phyloP scores from a whole-genome alignment of 2,329 filamentous ascomycete species.

The Dothideomycetes sp. region DNA sequence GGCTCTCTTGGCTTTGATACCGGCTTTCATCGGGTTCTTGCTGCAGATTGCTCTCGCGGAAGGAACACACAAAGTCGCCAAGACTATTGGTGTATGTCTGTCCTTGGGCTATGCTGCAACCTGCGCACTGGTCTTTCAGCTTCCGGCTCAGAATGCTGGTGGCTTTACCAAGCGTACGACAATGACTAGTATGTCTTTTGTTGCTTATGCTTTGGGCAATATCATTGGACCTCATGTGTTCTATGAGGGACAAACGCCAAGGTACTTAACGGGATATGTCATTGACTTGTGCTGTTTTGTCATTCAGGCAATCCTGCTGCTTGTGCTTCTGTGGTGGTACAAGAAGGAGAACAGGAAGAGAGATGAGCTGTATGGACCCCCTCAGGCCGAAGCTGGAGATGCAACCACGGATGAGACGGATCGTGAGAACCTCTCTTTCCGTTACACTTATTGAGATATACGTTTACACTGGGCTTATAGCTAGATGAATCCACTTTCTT shows the following conservation, averaged over 20 bases:
- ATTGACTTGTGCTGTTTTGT: neutral
- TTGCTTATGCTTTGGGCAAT: conserved; percentile 53
- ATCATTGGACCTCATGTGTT: conserved; percentile 60
- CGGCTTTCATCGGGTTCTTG: too few relatives aligned
- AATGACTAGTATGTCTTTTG: conserved; percentile 56
- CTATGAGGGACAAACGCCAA: conserved; percentile 46
- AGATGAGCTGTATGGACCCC: neutral
- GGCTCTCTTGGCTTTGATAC: too few relatives aligned
- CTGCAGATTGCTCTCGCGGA: too few relatives aligned
- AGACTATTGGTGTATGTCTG: too few relatives aligned
- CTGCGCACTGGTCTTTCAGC: too few relatives aligned
- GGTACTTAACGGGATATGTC: conserved; percentile 44
- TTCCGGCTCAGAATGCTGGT: too few relatives aligned
- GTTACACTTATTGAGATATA: too few relatives aligned
- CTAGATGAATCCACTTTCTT: too few relatives aligned
- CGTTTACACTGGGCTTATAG: too few relatives aligned
- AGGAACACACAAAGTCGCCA: too few relatives aligned
- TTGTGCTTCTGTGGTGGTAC: neutral
- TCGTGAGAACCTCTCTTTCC: too few relatives aligned
- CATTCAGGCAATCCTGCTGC: neutral
- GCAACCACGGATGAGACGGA: neutral
- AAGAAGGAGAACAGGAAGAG: neutral
- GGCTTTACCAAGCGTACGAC: conserved; percentile 59
- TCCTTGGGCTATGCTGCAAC: too few relatives aligned
- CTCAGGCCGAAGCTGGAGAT: neutral